These are phyloP conservation scores for Petunia hybrid DNA, from an alignment of 305 asterid genomes.

Conservation along the genomic window DNA sequence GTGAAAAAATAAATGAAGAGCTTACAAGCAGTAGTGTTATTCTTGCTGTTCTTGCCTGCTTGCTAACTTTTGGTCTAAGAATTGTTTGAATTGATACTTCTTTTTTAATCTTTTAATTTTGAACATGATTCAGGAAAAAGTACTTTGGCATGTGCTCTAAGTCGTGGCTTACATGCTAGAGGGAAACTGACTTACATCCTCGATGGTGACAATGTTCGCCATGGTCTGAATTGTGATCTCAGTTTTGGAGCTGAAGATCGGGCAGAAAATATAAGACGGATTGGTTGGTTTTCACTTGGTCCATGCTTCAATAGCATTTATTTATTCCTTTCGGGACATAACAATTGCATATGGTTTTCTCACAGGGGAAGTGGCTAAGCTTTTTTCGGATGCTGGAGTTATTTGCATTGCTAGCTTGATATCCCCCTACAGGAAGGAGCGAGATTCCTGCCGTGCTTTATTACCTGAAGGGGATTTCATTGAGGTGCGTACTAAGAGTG, in stretches of 20 bases:
- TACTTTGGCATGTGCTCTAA: slow-evolving; percentile 92
- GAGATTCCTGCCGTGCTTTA: slow-evolving; percentile 90
- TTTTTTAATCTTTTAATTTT: slow-evolving; percentile 33
- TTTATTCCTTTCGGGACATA: slow-evolving; percentile 14
- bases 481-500: slow-evolving; percentile 62
- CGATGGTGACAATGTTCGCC: slow-evolving; percentile 98
- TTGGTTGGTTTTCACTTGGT: slow-evolving; percentile 62
- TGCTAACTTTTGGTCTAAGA: neutral
- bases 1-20: neutral
- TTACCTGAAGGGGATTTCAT: slow-evolving; percentile 90
- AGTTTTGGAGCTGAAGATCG: slow-evolving; percentile 94
- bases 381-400: slow-evolving; percentile 97
- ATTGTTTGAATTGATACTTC: neutral
- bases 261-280: slow-evolving; percentile 92
- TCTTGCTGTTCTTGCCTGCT: neutral
- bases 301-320: neutral
- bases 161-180: slow-evolving; percentile 79
- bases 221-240: slow-evolving; percentile 89
- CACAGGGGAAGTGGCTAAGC: slow-evolving; percentile 97
- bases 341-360: slow-evolving; percentile 29
- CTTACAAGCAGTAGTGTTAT: neutral
- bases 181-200: slow-evolving; percentile 92
- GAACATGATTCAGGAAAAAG: slow-evolving; percentile 80
- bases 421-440: slow-evolving; percentile 92
- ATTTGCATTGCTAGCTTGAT: slow-evolving; percentile 97